Conservation (phyloP, 208 protist genomes). For the Crithidia bombi region DNA sequence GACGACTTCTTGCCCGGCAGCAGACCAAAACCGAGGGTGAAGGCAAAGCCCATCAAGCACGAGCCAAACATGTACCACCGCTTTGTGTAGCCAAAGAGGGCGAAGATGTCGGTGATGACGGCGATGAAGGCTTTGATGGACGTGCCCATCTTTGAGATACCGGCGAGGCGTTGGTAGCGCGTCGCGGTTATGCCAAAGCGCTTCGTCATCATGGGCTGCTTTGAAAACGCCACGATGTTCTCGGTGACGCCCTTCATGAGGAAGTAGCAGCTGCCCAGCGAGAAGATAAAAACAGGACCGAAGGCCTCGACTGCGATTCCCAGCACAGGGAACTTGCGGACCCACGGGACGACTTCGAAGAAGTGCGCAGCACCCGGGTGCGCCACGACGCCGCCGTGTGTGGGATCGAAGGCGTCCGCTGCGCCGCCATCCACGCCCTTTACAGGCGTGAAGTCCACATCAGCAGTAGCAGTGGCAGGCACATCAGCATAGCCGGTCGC, state of each 20-base stretch:
- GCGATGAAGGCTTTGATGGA: slow-evolving; percentile 68
- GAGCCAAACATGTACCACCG: slow-evolving; percentile 66
- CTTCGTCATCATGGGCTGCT: slow-evolving; percentile 47
- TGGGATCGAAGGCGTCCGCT: background rate
- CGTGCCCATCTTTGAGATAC: slow-evolving; percentile 38
- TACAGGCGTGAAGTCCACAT: background rate
- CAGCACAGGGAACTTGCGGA: slow-evolving; percentile 38
- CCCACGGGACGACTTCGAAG: slow-evolving; percentile 22
- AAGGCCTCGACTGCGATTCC: slow-evolving; percentile 36
- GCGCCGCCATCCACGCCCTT: background rate
- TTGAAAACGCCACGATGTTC: slow-evolving; percentile 36
- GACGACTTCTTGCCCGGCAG: slow-evolving; percentile 37
- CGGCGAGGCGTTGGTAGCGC: slow-evolving; percentile 43
- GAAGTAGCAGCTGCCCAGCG: slow-evolving; percentile 38
- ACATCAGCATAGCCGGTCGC: too few relatives aligned
- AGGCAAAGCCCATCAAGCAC: slow-evolving; percentile 26
- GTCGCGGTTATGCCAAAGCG: slow-evolving; percentile 27
- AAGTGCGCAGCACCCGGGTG: slow-evolving; percentile 31
- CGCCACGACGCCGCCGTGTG: background rate
- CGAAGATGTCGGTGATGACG: slow-evolving; percentile 66
- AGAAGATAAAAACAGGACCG: slow-evolving; percentile 35
- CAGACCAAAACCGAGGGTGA: slow-evolving; percentile 36
- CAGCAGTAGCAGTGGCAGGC: too few relatives aligned
- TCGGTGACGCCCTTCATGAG: slow-evolving; percentile 41
- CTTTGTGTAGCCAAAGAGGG: slow-evolving; percentile 81